Base-by-base conservation (phyloP, 768 basidiomycete genomes). In the Porphyrellus cyaneotinctus region DNA sequence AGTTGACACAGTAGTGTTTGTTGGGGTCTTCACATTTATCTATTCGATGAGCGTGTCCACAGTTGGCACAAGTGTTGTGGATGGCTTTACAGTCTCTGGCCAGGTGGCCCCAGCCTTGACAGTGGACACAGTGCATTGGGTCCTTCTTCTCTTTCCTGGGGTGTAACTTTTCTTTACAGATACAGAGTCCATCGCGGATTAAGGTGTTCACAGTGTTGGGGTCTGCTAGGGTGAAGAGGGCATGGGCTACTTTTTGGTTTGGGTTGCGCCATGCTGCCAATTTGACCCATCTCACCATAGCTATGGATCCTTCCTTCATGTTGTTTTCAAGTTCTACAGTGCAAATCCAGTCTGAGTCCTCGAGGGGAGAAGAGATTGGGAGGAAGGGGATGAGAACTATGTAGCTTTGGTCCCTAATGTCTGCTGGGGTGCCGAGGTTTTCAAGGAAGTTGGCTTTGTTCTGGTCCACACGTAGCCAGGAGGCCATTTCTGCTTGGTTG, bases 21-120 rank as follows among this genome's bases (percentile, higher is more conserved):
- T 12, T 5, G 0, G 0, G 4, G 8, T n/a, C 22, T 0, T 12
- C 13, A 10, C 48, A 53, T 3, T 2, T 0, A 14, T 37, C 15
- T 0, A 38, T 53, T 1, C 37, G 14, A 22, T 57, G 56, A 3
- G 14, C 22, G 2, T 38, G 43, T 0, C 56, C 32, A 4, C 56
- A 57, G 0, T 2, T 14, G 13, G 43, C 48, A 4, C 48, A 57
- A 0, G 32, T 35, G 14, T 57, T n/a, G 10, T 44, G 43, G 1
- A 8, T 2, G 2, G 41, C 43, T 11, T 46, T 46, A 23, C 51
- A 56, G 1, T 45, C 36, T 1, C 30, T 9, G 0, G 51, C 47
- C 4, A 53, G 10, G 33, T 53, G 52, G 1, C 52, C 38, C 47
- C 48, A 57, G 0, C 18, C 13, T 22, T 53, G 56, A 15, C 56